A percentile compares a stretch with the other conserved stretches of the same genome.
Conservation (phyloP, 2,329 filamentous ascomycete genomes). For the Sphaerulina vaccinii region DNA sequence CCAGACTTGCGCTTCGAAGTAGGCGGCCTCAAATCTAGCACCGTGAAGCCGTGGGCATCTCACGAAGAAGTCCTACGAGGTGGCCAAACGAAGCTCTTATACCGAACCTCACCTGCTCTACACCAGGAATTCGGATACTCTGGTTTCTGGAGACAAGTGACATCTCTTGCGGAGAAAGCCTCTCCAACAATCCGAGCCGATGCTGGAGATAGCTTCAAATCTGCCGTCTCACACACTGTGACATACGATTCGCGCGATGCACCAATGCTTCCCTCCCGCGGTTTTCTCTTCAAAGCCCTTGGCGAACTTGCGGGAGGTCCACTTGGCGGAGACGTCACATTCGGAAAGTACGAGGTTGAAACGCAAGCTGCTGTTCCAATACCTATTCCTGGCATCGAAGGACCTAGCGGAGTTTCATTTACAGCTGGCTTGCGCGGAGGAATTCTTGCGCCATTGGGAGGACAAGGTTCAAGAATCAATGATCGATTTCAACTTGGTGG, state of each 20-base stretch:
- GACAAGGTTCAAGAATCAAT: constrained; percentile 76
- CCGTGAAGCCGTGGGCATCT: constrained; percentile 87
- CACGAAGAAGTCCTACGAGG: constrained; percentile 88
- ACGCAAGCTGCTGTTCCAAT: constrained; percentile 73
- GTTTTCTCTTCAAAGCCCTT: constrained; percentile 55
- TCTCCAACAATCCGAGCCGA: constrained; percentile 79
- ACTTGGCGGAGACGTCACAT: constrained; percentile 85
- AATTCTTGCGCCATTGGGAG: constrained; percentile 69
- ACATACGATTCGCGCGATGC: constrained; percentile 78
- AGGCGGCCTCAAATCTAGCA: constrained; percentile 76
- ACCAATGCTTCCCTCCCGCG: constrained; percentile 76
- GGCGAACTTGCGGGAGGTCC: constrained; percentile 48
- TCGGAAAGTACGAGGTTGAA: constrained; percentile 88
- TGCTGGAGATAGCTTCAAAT: constrained; percentile 89
- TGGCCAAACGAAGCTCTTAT: constrained; percentile 72
- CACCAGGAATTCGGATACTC: constrained; percentile 78
- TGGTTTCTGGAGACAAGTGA: constrained; percentile 84
- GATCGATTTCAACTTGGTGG: constrained; percentile 95
- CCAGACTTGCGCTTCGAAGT: constrained; percentile 76
- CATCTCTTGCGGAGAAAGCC: constrained; percentile 70
- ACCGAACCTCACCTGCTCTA: constrained; percentile 60
- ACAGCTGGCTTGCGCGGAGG: constrained; percentile 80
- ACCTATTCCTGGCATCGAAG: constrained; percentile 65
- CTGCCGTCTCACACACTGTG: constrained; percentile 78
- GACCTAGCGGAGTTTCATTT: constrained; percentile 74